Base-by-base conservation (phyloP, 2,329 filamentous ascomycete species). In the Aureobasidium mangrovei region DNA sequence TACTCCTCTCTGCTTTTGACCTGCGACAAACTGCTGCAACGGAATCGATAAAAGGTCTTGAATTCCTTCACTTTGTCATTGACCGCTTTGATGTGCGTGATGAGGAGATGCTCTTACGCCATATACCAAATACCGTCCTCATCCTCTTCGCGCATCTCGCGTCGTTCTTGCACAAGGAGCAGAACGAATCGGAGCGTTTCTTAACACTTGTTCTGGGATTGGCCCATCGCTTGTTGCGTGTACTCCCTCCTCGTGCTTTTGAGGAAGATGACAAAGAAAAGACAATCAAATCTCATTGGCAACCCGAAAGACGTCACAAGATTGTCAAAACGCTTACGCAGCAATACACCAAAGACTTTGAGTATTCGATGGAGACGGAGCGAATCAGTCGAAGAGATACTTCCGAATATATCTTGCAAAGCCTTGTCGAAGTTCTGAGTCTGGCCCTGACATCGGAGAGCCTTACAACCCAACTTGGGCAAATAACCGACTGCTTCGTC, bases 21-120 rank as follows among this genome's bases (percentile, higher is more conserved):
- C 28, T 24, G n/a, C 35, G 54, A 88, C 54, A 75, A 81, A 9
- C 76, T 93, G 40, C 73, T 93, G 3, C 70, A 72, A 4, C 76
- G 81, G 54, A 78, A 77, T 35, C 44, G 6, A 36, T 71, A 70
- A 12, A 80, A 54, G 84, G 85, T 58, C 74, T 96, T 53, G 78
- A 81, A 24, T 75, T 96, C 40, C 83, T 91, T 53, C 81, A 79
- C 58, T 98, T 97, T 68, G 84, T 96, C 53, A 72, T 96, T 59
- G 72, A 80, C 4, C 85, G 91, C 61, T 98, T 98, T 76, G 97
- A 96, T 67, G 80, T 97, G 47, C 82, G 85, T 52, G 93, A 98
- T 70, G 93, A 97, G 68, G 94, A 98, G 65, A 97, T 98, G 91
- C 70, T 95, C 12, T 81, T 86, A 2, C 74, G 88, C 26, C 91